phyloP scores from a whole-genome alignment of 192 early-diverging fungal genomes.

The Coemansia sp. region DNA sequence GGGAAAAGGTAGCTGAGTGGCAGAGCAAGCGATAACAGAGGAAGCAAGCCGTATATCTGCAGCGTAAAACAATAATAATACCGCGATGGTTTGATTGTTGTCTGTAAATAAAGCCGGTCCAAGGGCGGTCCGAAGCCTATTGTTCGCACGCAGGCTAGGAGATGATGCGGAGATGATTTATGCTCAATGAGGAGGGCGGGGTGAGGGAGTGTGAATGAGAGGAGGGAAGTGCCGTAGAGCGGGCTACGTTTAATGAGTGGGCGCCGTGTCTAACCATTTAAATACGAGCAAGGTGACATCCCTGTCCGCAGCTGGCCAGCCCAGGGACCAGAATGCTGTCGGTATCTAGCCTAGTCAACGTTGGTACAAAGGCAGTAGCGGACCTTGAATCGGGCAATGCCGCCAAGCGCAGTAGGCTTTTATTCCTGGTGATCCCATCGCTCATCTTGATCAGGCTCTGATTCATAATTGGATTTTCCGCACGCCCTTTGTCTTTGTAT shows the following conservation, averaged over 20 bases:
- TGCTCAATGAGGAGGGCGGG: neutral
- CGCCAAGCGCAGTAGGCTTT: neutral
- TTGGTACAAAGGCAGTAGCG: neutral
- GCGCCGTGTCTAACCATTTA: neutral
- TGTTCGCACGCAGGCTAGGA: neutral
- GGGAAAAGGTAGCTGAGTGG: neutral
- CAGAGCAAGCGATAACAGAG: neutral
- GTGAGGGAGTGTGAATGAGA: too few species aligned
- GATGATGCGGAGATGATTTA: neutral
- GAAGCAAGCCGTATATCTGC: neutral
- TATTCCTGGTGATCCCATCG: neutral
- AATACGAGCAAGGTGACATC: neutral
- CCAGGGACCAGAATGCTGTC: constrained; percentile 3
- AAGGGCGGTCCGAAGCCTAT: neutral
- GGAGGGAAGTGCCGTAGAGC: neutral
- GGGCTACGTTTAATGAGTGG: neutral
- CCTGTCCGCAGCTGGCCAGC: neutral
- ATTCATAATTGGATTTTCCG: neutral
- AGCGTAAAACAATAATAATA: neutral
- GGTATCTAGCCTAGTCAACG: neutral
- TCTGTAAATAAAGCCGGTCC: constrained; percentile 4
- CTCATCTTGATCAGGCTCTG: too few species aligned
- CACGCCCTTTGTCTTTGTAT: neutral
- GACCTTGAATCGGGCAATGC: neutral
- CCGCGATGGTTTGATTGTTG: neutral